These are phyloP conservation scores for Citrus australasica DNA, from an alignment of 345 rosid genomes.

Conservation along the genomic window DNA sequence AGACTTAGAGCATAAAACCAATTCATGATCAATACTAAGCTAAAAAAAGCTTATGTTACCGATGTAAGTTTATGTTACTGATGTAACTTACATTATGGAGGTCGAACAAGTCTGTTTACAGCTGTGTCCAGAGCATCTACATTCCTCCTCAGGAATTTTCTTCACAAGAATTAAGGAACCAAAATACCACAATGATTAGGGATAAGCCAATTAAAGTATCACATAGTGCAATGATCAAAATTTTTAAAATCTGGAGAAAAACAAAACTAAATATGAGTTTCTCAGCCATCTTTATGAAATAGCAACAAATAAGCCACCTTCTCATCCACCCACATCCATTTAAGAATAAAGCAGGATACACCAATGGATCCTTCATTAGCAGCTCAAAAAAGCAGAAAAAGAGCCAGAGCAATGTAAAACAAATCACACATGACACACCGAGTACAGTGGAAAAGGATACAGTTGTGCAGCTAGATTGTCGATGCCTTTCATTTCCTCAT, in stretches of 20 bases:
- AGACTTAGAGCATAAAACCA: background rate
- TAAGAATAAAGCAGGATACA: background rate
- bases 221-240: background rate
- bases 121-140: conserved; percentile 81
- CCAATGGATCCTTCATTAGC: background rate
- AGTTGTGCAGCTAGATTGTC: conserved; percentile 60
- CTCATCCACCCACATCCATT: background rate
- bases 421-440: background rate
- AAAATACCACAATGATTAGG: background rate
- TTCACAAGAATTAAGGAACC: conserved; percentile 43
- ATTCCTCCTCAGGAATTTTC: conserved; percentile 76
- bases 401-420: background rate
- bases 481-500: conserved; percentile 83
- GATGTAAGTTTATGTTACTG: background rate
- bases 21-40: background rate
- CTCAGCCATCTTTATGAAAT: background rate
- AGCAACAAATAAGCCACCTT: too few relatives aligned
- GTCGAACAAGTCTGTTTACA: conserved; percentile 64
- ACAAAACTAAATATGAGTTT: background rate
- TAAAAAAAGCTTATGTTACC: background rate
- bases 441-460: conserved; percentile 63
- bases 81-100: conserved; percentile 34
- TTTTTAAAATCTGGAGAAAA: background rate
- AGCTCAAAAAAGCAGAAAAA: background rate
- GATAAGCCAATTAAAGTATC: background rate